Conservation (phyloP, 1,284 basidiomycete genomes). For the Flammula alnicola region DNA sequence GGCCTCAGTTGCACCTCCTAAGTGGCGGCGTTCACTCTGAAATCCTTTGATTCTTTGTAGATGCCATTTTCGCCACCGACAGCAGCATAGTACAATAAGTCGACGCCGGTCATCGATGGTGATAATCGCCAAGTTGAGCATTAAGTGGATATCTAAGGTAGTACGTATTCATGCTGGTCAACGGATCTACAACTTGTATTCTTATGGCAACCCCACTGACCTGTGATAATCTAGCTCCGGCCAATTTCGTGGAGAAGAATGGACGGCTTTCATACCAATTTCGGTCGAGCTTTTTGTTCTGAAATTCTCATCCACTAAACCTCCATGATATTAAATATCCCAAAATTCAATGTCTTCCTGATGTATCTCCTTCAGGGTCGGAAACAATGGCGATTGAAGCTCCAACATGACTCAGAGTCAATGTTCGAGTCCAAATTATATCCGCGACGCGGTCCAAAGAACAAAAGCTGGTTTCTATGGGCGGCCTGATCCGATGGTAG, state of each 20-base stretch:
- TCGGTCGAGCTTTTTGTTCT: neutral
- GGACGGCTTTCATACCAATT: neutral
- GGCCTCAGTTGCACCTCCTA: neutral
- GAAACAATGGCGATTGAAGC: constrained; percentile 13
- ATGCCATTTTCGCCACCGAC: neutral
- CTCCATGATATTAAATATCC: neutral
- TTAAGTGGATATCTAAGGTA: too few species aligned
- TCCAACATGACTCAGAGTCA: too few species aligned
- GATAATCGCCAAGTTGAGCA: too few species aligned
- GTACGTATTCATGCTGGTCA: neutral
- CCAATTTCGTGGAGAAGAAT: neutral
- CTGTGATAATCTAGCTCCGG: neutral
- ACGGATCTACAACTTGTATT: neutral
- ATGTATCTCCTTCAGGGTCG: constrained; percentile 6
- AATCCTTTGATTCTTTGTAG: neutral
- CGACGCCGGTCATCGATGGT: too few species aligned
- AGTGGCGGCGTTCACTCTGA: neutral
- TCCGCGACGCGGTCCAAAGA: too few species aligned
- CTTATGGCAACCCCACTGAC: neutral
- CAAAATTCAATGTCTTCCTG: neutral
- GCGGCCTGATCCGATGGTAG: too few species aligned
- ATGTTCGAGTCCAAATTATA: too few species aligned
- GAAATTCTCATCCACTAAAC: neutral
- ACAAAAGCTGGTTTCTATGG: too few species aligned
- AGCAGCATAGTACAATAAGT: neutral